These are phyloP conservation scores for Saposhnikovia divaricata DNA, from an alignment of 129 eudicot genomes.

Conservation along the genomic window DNA sequence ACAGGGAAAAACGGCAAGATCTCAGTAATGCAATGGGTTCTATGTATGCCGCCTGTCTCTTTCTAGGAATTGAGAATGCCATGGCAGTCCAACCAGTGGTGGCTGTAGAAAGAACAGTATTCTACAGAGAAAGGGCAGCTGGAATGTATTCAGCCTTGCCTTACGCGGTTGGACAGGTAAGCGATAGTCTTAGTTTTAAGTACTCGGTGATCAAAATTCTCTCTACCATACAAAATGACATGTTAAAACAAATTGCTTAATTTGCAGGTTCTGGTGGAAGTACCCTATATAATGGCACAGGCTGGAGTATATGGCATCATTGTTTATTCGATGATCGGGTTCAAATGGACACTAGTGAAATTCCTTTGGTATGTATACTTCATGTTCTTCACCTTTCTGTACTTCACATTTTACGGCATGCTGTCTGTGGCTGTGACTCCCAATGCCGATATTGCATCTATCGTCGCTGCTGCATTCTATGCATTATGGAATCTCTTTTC, in stretches of 20 bases:
- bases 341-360: conserved; percentile 1
- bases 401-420: conserved; percentile 9
- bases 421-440: conserved; percentile 12
- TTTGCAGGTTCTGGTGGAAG: conserved; percentile 8
- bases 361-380: conserved; percentile 8
- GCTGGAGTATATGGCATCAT: conserved; percentile 1
- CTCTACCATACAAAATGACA: no score
- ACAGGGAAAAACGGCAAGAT: conserved; percentile 13
- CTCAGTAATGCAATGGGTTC: conserved; percentile 32
- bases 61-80: conserved; percentile 24
- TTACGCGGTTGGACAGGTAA: conserved; percentile 26
- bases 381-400: conserved; percentile 12
- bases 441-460: conserved; percentile 5
- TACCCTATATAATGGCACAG: neutral
- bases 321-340: conserved; percentile 7
- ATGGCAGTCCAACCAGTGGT: conserved; percentile 27
- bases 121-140: conserved; percentile 29
- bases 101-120: conserved; percentile 28
- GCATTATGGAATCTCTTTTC: conserved; percentile 12
- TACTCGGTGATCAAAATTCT: neutral
- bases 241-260: neutral
- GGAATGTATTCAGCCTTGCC: conserved; percentile 30
- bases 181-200: neutral
- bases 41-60: conserved; percentile 24
- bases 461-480: conserved; percentile 10